Conservation (phyloP, 345 rosid species). For the Salix brachista region DNA sequence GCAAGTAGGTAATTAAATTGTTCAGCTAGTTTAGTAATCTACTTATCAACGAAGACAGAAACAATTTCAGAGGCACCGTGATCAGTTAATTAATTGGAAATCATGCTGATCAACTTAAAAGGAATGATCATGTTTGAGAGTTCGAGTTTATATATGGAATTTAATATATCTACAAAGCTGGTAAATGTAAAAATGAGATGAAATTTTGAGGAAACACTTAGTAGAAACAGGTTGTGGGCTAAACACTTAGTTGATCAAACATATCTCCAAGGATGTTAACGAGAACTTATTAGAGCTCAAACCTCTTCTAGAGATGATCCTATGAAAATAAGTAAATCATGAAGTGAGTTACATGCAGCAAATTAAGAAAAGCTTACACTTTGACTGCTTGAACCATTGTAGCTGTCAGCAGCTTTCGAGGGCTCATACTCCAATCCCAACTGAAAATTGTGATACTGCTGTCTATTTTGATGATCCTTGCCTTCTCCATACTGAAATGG, state of each 20-base stretch:
- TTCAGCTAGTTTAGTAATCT: background rate
- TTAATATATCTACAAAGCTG: background rate
- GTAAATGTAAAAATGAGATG: background rate
- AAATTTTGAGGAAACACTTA: background rate
- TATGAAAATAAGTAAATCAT: background rate
- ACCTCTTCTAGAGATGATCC: background rate
- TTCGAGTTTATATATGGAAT: too few species aligned
- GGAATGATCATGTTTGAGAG: background rate
- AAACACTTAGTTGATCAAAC: background rate
- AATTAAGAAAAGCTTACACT: conserved; percentile 41
- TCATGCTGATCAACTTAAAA: background rate
- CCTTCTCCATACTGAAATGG: conserved; percentile 51
- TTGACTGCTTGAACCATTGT: conserved; percentile 44
- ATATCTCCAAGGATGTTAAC: background rate
- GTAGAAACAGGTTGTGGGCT: background rate
- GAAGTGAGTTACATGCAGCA: background rate
- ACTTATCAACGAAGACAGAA: background rate
- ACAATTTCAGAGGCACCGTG: background rate
- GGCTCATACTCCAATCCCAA: conserved; percentile 48
- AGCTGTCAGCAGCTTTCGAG: conserved; percentile 43
- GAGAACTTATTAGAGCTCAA: background rate
- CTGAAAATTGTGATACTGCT: conserved; percentile 39
- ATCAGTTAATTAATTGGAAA: background rate
- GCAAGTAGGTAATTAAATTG: background rate
- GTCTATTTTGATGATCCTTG: conserved; percentile 37